Evolutionary conservation across 768 basidiomycete species (phyloP).

Genomic region (Amanita jacksonii): DNA sequence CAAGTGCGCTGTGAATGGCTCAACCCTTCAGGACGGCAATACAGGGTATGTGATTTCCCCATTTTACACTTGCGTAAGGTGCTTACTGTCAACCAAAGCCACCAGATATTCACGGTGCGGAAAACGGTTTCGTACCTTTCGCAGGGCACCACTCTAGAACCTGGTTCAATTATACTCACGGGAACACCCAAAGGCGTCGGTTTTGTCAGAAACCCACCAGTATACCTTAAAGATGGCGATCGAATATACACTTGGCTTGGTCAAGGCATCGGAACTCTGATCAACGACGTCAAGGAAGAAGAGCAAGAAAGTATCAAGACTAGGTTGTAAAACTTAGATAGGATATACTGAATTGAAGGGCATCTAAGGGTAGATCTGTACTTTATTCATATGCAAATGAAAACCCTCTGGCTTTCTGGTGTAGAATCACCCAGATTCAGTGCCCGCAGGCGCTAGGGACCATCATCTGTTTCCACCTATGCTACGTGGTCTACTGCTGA

Average conservation of each 20-base stretch:
- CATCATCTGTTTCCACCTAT: too few relatives aligned
- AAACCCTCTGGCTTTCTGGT: too few relatives aligned
- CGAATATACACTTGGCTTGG: conserved; percentile 59
- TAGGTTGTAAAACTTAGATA: conserved; percentile 33
- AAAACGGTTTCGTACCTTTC: conserved; percentile 75
- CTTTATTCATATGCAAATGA: too few relatives aligned
- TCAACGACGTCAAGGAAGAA: conserved; percentile 75
- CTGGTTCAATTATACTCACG: conserved; percentile 77
- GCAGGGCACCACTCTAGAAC: conserved; percentile 74
- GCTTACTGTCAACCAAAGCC: conserved; percentile 28
- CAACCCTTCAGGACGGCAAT: conserved; percentile 62
- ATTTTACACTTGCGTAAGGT: neutral
- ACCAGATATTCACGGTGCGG: conserved; percentile 74
- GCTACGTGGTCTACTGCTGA: too few relatives aligned
- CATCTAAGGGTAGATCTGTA: too few relatives aligned
- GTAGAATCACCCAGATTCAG: too few relatives aligned
- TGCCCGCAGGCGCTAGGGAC: too few relatives aligned
- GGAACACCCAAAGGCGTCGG: conserved; percentile 80
- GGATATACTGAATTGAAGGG: too few relatives aligned
- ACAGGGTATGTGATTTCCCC: conserved; percentile 47
- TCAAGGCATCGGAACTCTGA: conserved; percentile 67
- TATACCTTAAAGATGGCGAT: conserved; percentile 70
- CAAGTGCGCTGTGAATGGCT: conserved; percentile 57
- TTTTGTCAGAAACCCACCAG: conserved; percentile 59
- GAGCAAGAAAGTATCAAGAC: conserved; percentile 19